phyloP scores from a whole-genome alignment of 2,329 filamentous ascomycete genomes.

The Gnomoniopsis smithogilvyi region DNA sequence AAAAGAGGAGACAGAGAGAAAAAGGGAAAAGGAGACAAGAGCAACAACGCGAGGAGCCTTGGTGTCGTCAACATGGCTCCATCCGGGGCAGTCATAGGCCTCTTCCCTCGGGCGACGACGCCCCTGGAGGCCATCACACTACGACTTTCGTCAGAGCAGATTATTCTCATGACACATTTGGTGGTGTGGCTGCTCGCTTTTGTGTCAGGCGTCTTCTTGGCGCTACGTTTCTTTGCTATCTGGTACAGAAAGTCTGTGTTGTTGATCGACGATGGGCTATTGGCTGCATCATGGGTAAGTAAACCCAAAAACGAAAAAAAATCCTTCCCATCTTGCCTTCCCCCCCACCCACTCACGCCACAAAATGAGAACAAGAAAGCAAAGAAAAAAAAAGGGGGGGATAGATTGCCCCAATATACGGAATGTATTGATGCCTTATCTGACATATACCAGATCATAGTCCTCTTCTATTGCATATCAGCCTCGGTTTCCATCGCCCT shows the following conservation, averaged over 20 bases:
- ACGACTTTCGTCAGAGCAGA: not conserved
- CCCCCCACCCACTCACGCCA: no score
- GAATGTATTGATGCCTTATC: not conserved
- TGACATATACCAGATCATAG: not conserved
- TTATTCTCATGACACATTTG: slow-evolving; percentile 9
- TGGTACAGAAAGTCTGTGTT: slow-evolving; percentile 2
- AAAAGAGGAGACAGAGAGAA: not conserved
- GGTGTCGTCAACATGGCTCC: not conserved
- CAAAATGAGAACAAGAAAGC: no score
- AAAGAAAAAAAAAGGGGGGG: no score
- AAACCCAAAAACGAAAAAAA: no score
- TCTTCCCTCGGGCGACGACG: not conserved
- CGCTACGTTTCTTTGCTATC: slow-evolving; percentile 5
- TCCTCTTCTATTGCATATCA: slow-evolving; percentile 8
- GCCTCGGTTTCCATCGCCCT: slow-evolving; percentile 10
- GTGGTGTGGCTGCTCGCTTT: slow-evolving; percentile 4
- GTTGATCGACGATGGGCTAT: slow-evolving; percentile 8
- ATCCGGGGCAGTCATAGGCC: not conserved
- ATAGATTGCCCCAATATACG: not conserved
- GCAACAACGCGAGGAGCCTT: not conserved
- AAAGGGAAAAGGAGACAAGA: no score
- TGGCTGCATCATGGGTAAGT: slow-evolving; percentile 10
- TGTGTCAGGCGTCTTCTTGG: slow-evolving; percentile 7
- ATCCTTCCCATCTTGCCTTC: no score
- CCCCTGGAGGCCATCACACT: not conserved